phyloP scores from a whole-genome alignment of 225 moss, liverwort and hornwort genomes.

The Lunularia cruciata region DNA sequence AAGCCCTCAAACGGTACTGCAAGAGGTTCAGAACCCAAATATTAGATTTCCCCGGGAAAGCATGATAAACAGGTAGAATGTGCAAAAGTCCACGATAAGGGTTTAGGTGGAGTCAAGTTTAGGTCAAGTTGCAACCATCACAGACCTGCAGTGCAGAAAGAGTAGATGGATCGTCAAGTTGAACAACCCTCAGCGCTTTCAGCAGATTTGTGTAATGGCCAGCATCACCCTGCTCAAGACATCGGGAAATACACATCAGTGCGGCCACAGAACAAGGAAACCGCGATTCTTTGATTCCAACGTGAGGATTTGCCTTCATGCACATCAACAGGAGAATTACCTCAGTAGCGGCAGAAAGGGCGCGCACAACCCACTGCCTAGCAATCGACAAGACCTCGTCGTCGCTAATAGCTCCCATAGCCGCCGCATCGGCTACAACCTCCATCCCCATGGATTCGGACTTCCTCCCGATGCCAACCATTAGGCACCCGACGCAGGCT shows the following conservation, averaged over 20 bases:
- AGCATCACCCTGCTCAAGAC: slow-evolving; percentile 47
- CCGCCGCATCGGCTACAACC: slow-evolving; percentile 12
- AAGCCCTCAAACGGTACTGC: slow-evolving; percentile 61
- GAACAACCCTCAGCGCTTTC: slow-evolving; percentile 58
- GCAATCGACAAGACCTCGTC: slow-evolving; percentile 35
- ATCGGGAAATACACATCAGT: neutral
- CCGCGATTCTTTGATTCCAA: no score
- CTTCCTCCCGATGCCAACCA: slow-evolving; percentile 12
- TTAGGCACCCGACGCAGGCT: no score
- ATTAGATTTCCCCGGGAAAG: no score
- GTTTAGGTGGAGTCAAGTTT: no score
- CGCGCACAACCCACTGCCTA: slow-evolving; percentile 37
- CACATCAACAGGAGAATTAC: neutral
- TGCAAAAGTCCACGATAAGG: neutral
- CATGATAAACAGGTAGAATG: neutral
- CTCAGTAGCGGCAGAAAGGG: slow-evolving; percentile 37
- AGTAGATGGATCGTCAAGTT: slow-evolving; percentile 51
- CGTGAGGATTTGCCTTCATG: neutral
- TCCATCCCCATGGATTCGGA: slow-evolving; percentile 43
- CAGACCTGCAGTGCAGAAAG: slow-evolving; percentile 43
- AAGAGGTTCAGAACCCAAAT: neutral
- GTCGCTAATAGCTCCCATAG: slow-evolving; percentile 13
- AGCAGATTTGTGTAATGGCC: slow-evolving; percentile 63
- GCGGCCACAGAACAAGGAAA: neutral
- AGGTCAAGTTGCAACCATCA: neutral